Percentiles rank a stretch among this genome's conserved stretches.
phyloP scores from a whole-genome alignment of 768 basidiomycete genomes.

The Trametes villosa region DNA sequence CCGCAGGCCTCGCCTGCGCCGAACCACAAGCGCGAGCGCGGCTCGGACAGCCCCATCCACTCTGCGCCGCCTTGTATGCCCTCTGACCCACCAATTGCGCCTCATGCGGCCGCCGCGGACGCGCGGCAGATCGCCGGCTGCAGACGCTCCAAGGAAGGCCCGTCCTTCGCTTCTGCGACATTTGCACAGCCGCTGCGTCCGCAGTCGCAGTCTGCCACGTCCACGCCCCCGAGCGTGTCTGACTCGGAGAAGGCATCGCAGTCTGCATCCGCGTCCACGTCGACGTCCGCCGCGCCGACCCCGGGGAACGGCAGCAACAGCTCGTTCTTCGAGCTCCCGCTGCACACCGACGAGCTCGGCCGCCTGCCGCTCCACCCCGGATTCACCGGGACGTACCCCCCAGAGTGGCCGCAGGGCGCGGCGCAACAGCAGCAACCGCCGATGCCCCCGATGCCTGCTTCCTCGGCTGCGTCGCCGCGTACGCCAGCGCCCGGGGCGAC shows the following conservation, averaged over 20 bases:
- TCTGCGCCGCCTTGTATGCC: constrained; percentile 2
- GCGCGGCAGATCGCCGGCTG: constrained; percentile 39
- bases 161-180: constrained; percentile 13
- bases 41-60: constrained; percentile 51
- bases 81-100: no score
- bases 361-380: constrained; percentile 50
- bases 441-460: not conserved
- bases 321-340: constrained; percentile 46
- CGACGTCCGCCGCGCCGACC: not conserved
- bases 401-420: not conserved
- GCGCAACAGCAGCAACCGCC: constrained; percentile 3
- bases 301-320: constrained; percentile 16
- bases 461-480: not conserved
- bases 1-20: constrained; percentile 57
- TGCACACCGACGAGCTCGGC: constrained; percentile 62
- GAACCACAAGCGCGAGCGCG: constrained; percentile 66
- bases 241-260: constrained; percentile 1
- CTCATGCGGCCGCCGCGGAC: no score
- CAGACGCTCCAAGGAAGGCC: constrained; percentile 34
- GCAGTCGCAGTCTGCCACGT: constrained; percentile 11
- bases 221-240: not conserved
- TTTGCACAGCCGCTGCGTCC: constrained; percentile 15
- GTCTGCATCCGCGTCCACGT: not conserved
- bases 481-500: not conserved
- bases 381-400: constrained; percentile 10